These are phyloP conservation scores for Candida smagusa DNA, from an alignment of 1,139 yeast genomes.

Conservation along the genomic window DNA sequence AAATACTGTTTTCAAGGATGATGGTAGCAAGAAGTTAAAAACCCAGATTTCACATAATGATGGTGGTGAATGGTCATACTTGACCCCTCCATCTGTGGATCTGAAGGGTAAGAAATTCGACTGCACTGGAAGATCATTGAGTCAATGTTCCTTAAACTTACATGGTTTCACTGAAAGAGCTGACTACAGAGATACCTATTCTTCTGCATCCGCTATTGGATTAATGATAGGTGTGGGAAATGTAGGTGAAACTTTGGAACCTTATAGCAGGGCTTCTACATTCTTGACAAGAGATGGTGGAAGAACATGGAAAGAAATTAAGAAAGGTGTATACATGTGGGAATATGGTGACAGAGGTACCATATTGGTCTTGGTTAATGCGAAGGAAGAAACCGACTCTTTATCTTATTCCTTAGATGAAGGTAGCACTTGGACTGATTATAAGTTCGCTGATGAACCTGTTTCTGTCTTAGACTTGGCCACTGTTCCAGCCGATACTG, in stretches of 20 bases:
- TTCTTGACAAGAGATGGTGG: constrained; percentile 89
- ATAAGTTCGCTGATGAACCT: constrained; percentile 55
- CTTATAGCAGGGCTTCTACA: constrained; percentile 57
- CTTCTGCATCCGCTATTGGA: constrained; percentile 89
- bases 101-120: constrained; percentile 55
- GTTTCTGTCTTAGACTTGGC: constrained; percentile 69
- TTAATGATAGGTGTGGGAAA: constrained; percentile 85
- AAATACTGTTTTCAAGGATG: constrained; percentile 62
- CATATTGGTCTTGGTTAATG: constrained; percentile 67
- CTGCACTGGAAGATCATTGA: constrained; percentile 51
- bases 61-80: constrained; percentile 81
- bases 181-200: constrained; percentile 79
- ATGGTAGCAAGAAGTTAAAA: constrained; percentile 53
- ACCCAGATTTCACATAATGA: constrained; percentile 84
- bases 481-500: constrained; percentile 88
- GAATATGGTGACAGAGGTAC: constrained; percentile 96
- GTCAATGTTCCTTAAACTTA: constrained; percentile 73
- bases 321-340: constrained; percentile 80
- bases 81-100: constrained; percentile 66
- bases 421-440: constrained; percentile 74
- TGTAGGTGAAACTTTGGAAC: constrained; percentile 64
- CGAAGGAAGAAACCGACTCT: constrained; percentile 53
- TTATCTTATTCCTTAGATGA: constrained; percentile 71
- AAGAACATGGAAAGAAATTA: constrained; percentile 76
- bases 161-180: constrained; percentile 90